Percentiles rank a stretch among this genome's conserved stretches.
Evolutionary conservation across 2,329 filamentous ascomycete species (phyloP).

Genomic region (Zelopaecilomyces penicillatus): DNA sequence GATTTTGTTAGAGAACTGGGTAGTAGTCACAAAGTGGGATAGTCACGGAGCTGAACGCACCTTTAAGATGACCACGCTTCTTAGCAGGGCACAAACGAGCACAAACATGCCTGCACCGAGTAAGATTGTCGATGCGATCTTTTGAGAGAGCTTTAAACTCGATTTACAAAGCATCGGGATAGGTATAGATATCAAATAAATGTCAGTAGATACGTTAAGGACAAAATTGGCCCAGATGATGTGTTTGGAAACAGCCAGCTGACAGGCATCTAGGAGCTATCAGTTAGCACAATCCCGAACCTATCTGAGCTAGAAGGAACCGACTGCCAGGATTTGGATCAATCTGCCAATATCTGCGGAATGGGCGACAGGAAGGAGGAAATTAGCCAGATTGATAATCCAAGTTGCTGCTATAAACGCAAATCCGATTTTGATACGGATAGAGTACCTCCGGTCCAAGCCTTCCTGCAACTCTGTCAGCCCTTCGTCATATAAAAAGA

Average conservation of each 20-base stretch:
- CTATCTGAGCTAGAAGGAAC: constrained; percentile 14
- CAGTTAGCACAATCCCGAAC: neutral
- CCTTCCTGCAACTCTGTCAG: no score
- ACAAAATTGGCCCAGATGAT: constrained; percentile 41
- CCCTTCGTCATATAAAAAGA: no score
- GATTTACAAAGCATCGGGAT: constrained; percentile 40
- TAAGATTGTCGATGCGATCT: constrained; percentile 27
- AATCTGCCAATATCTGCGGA: constrained; percentile 50
- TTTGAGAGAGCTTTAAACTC: constrained; percentile 25
- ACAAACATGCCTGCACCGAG: constrained; percentile 32
- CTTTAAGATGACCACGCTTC: constrained; percentile 19
- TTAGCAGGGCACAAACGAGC: constrained; percentile 28
- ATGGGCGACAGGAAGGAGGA: constrained; percentile 45
- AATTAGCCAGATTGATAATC: constrained; percentile 37
- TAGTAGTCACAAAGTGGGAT: no score
- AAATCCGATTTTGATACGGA: constrained; percentile 42
- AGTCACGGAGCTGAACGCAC: no score
- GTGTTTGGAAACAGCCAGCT: constrained; percentile 40
- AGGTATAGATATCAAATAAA: constrained; percentile 50
- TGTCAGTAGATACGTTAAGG: constrained; percentile 46
- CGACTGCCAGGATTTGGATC: constrained; percentile 46
- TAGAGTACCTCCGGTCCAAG: constrained; percentile 28
- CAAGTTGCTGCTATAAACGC: constrained; percentile 39
- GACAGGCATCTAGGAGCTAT: constrained; percentile 31
- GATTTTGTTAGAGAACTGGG: neutral